Base-by-base conservation (phyloP, 1,284 basidiomycete genomes). In the Ustilago loliicola region DNA sequence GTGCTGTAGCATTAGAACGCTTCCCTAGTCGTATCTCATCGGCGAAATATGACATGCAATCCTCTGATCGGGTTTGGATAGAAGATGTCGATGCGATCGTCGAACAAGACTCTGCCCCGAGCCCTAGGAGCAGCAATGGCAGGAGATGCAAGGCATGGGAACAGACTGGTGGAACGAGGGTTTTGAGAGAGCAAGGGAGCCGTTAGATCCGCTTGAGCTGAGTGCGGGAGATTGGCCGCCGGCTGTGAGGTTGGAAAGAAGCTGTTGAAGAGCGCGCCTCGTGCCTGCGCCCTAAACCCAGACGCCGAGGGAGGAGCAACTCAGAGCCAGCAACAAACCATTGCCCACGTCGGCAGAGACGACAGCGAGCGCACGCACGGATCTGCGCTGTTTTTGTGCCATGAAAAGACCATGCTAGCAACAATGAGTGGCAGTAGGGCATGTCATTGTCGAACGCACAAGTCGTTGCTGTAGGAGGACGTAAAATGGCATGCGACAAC, bases 201-300 rank as follows among this genome's bases (percentile, higher is more conserved):
- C 17, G 40, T 57, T 10, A n/a, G 25, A 36, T 19, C 27, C 30
- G 32, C n/a, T 34, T 13, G 57, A 36, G n/a, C 19, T 32, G n/a
- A 30, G 51, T 63, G 45, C 61, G 61, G 8, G 53, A 48, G 30
- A 63, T 63, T 63, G 52, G 61, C 61, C 61, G 52, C 45, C 61
- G 52, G 52, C n/a, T 13, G 23, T 21, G 30, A 13, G 7, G 47
- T 29, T 25, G 9, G 23, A 23, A n/a, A 29, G 32, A 21, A 15
- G 23, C 30, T 29, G 40, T 10, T 29, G 8, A 50, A 21, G 57
- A 25, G 30, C 27, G 21, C 47, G 47, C 3, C n/a, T 32, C 36
- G 54, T 53, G 52, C 54, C 6, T 23, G 2, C 51, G 51, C 50
- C 59, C 59, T 61, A 5, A 34, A 53, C 59, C 59, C 59, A 52